A percentile compares a stretch with the other conserved stretches of the same genome.
These are phyloP conservation scores for Penicillium ucsense DNA, from an alignment of 495 filamentous ascomycete species.

Conservation along the genomic window DNA sequence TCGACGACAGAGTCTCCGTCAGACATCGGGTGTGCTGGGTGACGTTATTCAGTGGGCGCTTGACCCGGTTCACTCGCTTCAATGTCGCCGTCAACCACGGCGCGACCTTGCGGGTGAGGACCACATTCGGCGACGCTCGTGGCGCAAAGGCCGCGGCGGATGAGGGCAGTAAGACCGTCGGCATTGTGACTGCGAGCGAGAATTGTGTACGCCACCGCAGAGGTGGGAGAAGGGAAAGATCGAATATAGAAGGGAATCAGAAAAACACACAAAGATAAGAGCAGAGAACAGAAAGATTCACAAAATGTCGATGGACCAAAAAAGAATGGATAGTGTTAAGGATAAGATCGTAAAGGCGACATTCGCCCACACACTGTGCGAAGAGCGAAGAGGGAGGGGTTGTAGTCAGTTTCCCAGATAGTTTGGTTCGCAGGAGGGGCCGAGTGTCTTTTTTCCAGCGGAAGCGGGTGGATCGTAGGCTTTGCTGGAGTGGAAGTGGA, in stretches of 20 bases:
- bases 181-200: slow-evolving; percentile 56
- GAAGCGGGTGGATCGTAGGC: slow-evolving; percentile 16
- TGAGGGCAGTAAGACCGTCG: slow-evolving; percentile 81
- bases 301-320: slow-evolving; percentile 6
- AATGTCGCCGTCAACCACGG: slow-evolving; percentile 95
- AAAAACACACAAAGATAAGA: slow-evolving; percentile 4
- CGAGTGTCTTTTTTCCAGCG: slow-evolving; percentile 1
- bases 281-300: slow-evolving; percentile 11
- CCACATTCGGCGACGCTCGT: slow-evolving; percentile 87
- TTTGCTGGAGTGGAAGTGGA: slow-evolving; percentile 9
- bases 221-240: no score
- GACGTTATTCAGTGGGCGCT: slow-evolving; percentile 95
- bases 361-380: slow-evolving; percentile 34
- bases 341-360: slow-evolving; percentile 33
- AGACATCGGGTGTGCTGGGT: slow-evolving; percentile 94
- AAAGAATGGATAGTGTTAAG: slow-evolving; percentile 22
- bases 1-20: slow-evolving; percentile 87
- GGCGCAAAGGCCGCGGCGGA: slow-evolving; percentile 96
- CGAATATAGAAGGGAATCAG: slow-evolving; percentile 6
- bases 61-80: slow-evolving; percentile 95
- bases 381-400: neutral
- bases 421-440: neutral
- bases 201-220: slow-evolving; percentile 20
- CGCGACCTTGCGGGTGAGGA: slow-evolving; percentile 88
- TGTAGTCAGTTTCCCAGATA: neutral